Base-by-base conservation (phyloP, 331 rosid species). In the Spiraea crenata region DNA sequence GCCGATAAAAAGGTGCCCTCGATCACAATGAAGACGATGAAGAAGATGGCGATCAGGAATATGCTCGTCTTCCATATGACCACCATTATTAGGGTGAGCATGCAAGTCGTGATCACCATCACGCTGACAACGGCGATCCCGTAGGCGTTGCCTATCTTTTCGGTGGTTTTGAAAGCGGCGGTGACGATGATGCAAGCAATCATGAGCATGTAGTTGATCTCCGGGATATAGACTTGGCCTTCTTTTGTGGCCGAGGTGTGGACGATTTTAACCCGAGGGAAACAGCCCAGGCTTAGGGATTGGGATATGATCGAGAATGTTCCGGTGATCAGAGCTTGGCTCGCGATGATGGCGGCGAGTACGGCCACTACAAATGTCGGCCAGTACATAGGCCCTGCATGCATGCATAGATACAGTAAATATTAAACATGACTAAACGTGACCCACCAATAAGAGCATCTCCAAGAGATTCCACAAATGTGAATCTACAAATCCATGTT, bases 271-370 rank as follows among this genome's bases (percentile, higher is more conserved):
- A 83, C 88, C 42, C 79, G 76, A 4, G 90, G 90, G 69, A 86
- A 86, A 47, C 86, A 86, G 5, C 85, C 80, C 35, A 76, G 47
- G 52, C 73, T 68, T 35, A 71, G 74, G 62, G 89, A 74, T 48
- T 84, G 88, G 12, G 73, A 48, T 15, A 84, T 75, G 39, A 86
- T 81, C 11, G 86, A 81, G 73, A 74, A 86, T 55, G 85, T 60
- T n/a, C 86, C 88, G 7, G 91, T 79, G 47, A 86, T 81, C 70
- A 80, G 65, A 45, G 91, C 88, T 56, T 83, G 91, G 74, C 91
- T 81, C 6, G 84, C 91, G 39, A 86, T 79, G 35, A 86, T 75
- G 4, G 85, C 80, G 40, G 91, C 91, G 40, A 20, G 15, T 51
- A 80, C 80, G 7, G 88, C 87, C 57, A 77, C 75, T 9, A 72